phyloP scores from a whole-genome alignment of 2,329 filamentous ascomycete species.

The Geosmithia morbida region DNA sequence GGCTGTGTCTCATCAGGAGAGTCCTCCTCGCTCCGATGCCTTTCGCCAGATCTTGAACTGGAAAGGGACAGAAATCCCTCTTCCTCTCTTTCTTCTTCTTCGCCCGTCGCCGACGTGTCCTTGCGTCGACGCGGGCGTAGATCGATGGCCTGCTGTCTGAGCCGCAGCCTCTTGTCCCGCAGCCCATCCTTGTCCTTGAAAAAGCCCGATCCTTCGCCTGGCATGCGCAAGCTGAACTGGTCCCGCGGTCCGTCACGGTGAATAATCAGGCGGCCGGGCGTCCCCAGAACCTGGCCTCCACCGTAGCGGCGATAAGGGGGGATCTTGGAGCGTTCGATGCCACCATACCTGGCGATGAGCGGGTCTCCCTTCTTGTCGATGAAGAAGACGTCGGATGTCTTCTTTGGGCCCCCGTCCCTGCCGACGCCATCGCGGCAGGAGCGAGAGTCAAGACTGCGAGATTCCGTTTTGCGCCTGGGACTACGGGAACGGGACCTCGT shows the following conservation, averaged over 20 bases:
- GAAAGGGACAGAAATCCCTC: conserved; percentile 33
- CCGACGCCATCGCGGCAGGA: neutral
- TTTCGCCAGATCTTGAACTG: conserved; percentile 26
- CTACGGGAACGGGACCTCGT: neutral
- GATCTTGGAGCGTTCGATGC: conserved; percentile 55
- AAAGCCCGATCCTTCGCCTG: conserved; percentile 19
- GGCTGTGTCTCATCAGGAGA: conserved; percentile 28
- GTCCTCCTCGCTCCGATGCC: conserved; percentile 12
- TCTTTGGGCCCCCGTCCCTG: neutral
- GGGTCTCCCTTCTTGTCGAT: conserved; percentile 66
- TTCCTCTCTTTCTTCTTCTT: conserved; percentile 7
- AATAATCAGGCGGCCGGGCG: conserved; percentile 44
- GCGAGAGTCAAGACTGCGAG: neutral
- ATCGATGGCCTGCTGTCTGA: conserved; percentile 23
- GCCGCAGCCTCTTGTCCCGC: conserved; percentile 23
- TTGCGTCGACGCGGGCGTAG: conserved; percentile 15
- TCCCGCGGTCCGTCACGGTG: conserved; percentile 48
- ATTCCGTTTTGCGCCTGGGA: neutral
- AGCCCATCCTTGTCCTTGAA: conserved; percentile 30
- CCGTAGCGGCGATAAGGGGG: conserved; percentile 59
- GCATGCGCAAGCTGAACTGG: conserved; percentile 32
- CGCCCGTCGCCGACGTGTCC: conserved; percentile 1
- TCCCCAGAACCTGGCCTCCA: conserved; percentile 56
- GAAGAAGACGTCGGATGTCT: conserved; percentile 25
- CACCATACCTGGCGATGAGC: conserved; percentile 61